A percentile compares a stretch with the other conserved stretches of the same genome.
These are phyloP conservation scores for Talaromyces sp. DNA, from an alignment of 2,329 filamentous ascomycete genomes.

Conservation along the genomic window DNA sequence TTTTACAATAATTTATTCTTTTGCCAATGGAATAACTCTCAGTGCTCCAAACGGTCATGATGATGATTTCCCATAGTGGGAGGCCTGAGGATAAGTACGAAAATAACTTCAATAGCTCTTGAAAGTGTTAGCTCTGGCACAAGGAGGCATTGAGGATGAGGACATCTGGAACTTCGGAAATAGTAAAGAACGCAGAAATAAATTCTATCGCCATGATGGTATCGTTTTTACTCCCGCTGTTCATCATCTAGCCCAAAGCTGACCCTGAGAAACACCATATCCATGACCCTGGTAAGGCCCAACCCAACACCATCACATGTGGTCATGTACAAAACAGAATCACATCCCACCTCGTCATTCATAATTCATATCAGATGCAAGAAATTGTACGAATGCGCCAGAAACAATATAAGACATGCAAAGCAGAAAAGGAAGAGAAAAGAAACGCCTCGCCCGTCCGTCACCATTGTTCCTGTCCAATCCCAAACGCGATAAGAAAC, in stretches of 20 bases:
- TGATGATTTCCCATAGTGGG: no score
- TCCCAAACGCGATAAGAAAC: not conserved
- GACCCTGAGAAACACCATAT: not conserved
- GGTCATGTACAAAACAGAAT: not conserved
- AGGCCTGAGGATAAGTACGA: no score
- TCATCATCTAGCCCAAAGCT: no score
- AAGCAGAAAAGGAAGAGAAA: not conserved
- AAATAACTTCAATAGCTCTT: no score
- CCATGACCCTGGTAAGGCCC: not conserved
- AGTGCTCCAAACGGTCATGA: no score
- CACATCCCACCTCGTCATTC: constrained; percentile 8
- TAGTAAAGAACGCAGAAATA: not conserved
- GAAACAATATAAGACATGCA: not conserved
- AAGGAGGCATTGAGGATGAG: no score
- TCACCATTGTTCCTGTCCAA: not conserved
- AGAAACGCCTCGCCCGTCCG: not conserved
- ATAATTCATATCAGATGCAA: constrained; percentile 12
- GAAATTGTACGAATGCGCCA: not conserved
- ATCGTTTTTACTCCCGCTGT: not conserved
- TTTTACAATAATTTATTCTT: no score
- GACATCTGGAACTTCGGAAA: no score
- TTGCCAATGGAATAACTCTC: no score
- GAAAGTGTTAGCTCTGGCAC: no score
- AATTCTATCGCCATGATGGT: not conserved
- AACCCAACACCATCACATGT: not conserved